phyloP scores from a whole-genome alignment of 768 basidiomycete genomes.

The Trichaptum fuscoviolaceum region DNA sequence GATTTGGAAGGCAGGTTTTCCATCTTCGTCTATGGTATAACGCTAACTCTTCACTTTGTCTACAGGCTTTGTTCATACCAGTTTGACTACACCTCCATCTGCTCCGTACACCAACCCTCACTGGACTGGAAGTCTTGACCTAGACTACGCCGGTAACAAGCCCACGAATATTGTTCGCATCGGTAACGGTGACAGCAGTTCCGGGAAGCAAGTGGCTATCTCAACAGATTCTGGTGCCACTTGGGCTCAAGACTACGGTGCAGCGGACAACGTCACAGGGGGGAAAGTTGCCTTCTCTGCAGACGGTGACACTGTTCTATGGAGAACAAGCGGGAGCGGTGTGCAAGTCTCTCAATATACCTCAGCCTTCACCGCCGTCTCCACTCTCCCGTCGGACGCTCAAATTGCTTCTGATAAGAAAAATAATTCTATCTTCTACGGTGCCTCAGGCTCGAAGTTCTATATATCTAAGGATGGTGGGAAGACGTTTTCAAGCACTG shows the following conservation, averaged over 20 bases:
- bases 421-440: slow-evolving; percentile 54
- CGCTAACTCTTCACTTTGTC: neutral
- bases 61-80: slow-evolving; percentile 43
- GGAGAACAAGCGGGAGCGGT: slow-evolving; percentile 45
- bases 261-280: slow-evolving; percentile 38
- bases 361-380: slow-evolving; percentile 42
- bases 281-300: slow-evolving; percentile 40
- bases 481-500: slow-evolving; percentile 40
- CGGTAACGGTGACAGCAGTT: slow-evolving; percentile 41
- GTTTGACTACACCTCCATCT: slow-evolving; percentile 36
- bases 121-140: slow-evolving; percentile 41
- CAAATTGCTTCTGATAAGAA: slow-evolving; percentile 61
- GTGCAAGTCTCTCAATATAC: slow-evolving; percentile 49
- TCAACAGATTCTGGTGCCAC: slow-evolving; percentile 49
- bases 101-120: slow-evolving; percentile 38
- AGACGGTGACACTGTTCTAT: slow-evolving; percentile 51
- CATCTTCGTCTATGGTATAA: neutral
- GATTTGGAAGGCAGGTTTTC: slow-evolving; percentile 43
- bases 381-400: slow-evolving; percentile 45
- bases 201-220: slow-evolving; percentile 48
- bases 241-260: slow-evolving; percentile 52
- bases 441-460: slow-evolving; percentile 50
- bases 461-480: slow-evolving; percentile 55
- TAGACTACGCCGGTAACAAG: slow-evolving; percentile 50
- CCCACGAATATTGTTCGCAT: slow-evolving; percentile 47